phyloP scores from a whole-genome alignment of 768 basidiomycete genomes.

The Cantharellus anzutake region DNA sequence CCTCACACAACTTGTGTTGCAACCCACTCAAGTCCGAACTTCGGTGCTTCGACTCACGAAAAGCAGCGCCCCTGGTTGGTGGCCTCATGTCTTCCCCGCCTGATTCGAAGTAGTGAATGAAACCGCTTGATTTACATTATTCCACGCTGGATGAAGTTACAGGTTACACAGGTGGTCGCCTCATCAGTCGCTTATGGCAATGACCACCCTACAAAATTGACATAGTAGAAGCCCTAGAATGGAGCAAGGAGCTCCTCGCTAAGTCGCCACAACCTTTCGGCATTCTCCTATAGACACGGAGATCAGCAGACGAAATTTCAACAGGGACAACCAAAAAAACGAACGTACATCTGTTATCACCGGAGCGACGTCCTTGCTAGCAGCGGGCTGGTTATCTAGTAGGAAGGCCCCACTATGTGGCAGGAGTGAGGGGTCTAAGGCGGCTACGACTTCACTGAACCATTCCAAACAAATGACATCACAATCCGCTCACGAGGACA shows the following conservation, averaged over 20 bases:
- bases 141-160: no score
- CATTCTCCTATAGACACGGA: not conserved
- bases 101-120: no score
- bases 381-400: not conserved
- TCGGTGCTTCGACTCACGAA: no score
- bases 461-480: not conserved
- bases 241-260: not conserved
- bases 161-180: no score
- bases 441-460: conserved; percentile 7
- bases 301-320: not conserved
- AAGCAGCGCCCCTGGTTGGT: no score
- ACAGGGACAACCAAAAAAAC: not conserved
- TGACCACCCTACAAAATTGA: no score
- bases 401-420: conserved; percentile 1
- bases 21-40: no score
- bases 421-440: conserved; percentile 7
- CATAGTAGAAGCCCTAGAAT: no score
- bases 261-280: not conserved
- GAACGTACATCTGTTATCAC: not conserved
- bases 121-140: no score
- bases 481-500: not conserved
- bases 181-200: no score
- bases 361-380: not conserved
- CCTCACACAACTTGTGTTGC: no score
- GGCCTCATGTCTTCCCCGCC: no score